phyloP scores from a whole-genome alignment of 1,139 yeast species.

The Pneumocystis carinii region DNA sequence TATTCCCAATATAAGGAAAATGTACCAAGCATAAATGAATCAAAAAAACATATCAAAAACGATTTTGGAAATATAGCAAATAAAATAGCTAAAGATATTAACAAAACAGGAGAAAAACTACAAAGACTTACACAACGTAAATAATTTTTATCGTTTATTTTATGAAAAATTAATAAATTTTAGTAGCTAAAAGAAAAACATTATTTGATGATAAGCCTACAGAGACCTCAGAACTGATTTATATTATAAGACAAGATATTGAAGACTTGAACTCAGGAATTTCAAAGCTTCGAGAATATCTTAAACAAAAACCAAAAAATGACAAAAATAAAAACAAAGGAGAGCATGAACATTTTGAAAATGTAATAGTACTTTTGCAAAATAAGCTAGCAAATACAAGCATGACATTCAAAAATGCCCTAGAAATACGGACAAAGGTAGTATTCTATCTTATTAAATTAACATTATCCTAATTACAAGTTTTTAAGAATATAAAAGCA shows the following conservation, averaged over 20 bases:
- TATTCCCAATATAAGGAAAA: background rate
- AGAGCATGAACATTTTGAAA: slow-evolving; percentile 57
- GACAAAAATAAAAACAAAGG: slow-evolving; percentile 34
- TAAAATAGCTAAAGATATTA: slow-evolving; percentile 72
- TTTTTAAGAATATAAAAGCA: slow-evolving; percentile 47
- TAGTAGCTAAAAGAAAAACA: slow-evolving; percentile 79
- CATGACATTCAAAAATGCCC: slow-evolving; percentile 76
- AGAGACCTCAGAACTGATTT: slow-evolving; percentile 84
- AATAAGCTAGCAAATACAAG: slow-evolving; percentile 84
- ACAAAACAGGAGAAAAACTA: slow-evolving; percentile 71
- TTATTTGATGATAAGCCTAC: slow-evolving; percentile 86
- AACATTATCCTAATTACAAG: background rate
- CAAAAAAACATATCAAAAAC: slow-evolving; percentile 8
- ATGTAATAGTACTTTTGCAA: slow-evolving; percentile 72
- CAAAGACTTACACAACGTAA: slow-evolving; percentile 50
- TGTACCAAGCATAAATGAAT: background rate
- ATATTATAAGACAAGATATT: slow-evolving; percentile 83
- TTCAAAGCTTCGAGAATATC: slow-evolving; percentile 45
- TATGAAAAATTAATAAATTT: slow-evolving; percentile 4
- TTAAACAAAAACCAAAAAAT: slow-evolving; percentile 28
- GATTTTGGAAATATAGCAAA: slow-evolving; percentile 75
- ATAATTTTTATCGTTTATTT: slow-evolving; percentile 3
- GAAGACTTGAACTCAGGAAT: slow-evolving; percentile 69
- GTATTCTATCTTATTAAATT: background rate
- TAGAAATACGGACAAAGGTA: slow-evolving; percentile 64